phyloP scores from a whole-genome alignment of 352 stramenopile genomes.

The Thalassiosira sp. region DNA sequence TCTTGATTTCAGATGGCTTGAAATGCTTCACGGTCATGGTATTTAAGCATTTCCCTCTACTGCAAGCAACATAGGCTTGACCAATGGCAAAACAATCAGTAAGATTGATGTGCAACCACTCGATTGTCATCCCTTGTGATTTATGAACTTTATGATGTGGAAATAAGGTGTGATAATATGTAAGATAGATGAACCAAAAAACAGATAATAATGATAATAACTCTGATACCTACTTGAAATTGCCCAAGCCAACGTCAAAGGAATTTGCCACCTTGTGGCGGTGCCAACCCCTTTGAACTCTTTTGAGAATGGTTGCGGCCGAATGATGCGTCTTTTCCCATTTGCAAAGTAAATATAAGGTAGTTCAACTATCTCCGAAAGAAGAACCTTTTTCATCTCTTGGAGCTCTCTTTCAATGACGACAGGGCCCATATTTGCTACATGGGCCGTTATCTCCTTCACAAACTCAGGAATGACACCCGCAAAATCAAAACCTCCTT shows the following conservation, averaged over 20 bases:
- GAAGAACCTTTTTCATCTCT: constrained; percentile 11
- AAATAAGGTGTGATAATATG: neutral
- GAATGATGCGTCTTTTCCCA: constrained; percentile 15
- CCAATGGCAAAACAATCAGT: constrained; percentile 52
- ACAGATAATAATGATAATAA: neutral
- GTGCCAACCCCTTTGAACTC: constrained; percentile 19
- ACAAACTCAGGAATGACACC: constrained; percentile 10
- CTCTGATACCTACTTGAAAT: constrained; percentile 10
- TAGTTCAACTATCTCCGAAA: constrained; percentile 5
- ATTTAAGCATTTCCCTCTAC: constrained; percentile 24
- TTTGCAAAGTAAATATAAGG: constrained; percentile 26
- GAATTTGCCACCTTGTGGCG: constrained; percentile 26
- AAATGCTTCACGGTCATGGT: constrained; percentile 29
- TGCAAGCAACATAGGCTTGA: constrained; percentile 69
- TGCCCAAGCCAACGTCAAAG: constrained; percentile 28
- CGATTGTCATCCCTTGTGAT: constrained; percentile 59
- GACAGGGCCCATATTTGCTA: constrained; percentile 3
- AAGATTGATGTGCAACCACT: constrained; percentile 50
- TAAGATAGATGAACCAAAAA: neutral
- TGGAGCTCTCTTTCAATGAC: constrained; percentile 12
- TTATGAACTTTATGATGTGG: neutral
- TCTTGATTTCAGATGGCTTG: constrained; percentile 31
- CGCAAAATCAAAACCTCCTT: constrained; percentile 21
- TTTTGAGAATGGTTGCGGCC: constrained; percentile 23
- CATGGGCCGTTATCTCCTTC: constrained; percentile 2